phyloP scores from a whole-genome alignment of 2,329 filamentous ascomycete species.

The Amauroascus niger region DNA sequence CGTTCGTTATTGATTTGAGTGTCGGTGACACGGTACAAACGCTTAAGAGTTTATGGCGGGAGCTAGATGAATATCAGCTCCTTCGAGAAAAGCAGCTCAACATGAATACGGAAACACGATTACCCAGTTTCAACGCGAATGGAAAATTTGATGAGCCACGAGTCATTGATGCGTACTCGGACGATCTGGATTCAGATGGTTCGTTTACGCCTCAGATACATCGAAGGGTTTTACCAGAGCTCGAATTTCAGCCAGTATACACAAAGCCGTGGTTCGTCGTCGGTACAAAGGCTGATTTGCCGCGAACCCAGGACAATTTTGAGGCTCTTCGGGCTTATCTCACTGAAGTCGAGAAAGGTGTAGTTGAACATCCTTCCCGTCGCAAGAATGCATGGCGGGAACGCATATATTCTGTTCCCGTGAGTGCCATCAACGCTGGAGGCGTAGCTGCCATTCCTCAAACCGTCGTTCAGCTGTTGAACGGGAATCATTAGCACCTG shows the following conservation, averaged over 20 bases:
- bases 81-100: constrained; percentile 61
- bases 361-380: constrained; percentile 65
- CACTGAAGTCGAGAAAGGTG: constrained; percentile 51
- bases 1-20: constrained; percentile 82
- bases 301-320: constrained; percentile 70
- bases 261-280: constrained; percentile 95
- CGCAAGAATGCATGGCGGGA: constrained; percentile 52
- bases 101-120: constrained; percentile 21
- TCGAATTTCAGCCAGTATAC: constrained; percentile 59
- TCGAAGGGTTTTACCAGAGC: constrained; percentile 13
- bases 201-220: neutral
- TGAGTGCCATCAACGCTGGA: constrained; percentile 81
- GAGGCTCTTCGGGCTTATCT: constrained; percentile 60
- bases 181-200: constrained; percentile 3
- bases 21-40: constrained; percentile 69
- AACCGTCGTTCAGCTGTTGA: constrained; percentile 35
- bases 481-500: constrained; percentile 17
- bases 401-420: constrained; percentile 58
- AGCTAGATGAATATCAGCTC: constrained; percentile 81
- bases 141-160: constrained; percentile 12
- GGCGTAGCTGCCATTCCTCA: constrained; percentile 54
- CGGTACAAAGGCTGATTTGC: constrained; percentile 82
- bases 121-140: neutral
- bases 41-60: constrained; percentile 74
- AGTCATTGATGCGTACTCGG: constrained; percentile 12